Conservation (phyloP, 257 asterid genomes). For the Solanum rostratum region DNA sequence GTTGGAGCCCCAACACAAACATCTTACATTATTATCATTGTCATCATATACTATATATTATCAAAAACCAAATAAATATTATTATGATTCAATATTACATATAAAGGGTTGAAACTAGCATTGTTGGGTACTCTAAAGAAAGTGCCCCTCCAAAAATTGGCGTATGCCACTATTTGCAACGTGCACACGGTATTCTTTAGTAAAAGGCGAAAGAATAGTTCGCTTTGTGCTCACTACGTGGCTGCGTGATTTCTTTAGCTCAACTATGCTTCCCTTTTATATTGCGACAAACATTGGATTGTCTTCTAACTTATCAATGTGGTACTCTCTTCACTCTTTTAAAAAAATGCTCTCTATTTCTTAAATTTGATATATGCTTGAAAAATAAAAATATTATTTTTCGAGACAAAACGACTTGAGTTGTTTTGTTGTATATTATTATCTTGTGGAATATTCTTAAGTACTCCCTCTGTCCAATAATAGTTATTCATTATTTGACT, state of each 20-base stretch:
- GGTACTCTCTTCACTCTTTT: not conserved
- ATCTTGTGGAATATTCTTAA: too few species aligned
- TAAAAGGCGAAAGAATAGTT: not conserved
- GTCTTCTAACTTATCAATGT: not conserved
- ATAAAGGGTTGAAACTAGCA: not conserved
- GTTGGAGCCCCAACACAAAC: too few species aligned
- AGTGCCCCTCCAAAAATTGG: not conserved
- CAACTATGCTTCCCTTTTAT: not conserved
- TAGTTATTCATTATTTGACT: too few species aligned
- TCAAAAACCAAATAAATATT: too few species aligned
- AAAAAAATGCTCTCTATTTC: not conserved
- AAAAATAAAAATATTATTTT: not conserved
- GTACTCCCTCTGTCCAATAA: too few species aligned
- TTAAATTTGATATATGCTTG: not conserved
- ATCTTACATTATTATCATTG: too few species aligned
- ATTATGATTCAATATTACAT: too few species aligned
- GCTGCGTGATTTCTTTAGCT: accelerated
- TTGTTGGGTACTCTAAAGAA: not conserved
- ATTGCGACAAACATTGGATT: not conserved
- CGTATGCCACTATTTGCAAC: not conserved
- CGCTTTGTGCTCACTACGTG: not conserved
- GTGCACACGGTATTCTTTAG: not conserved
- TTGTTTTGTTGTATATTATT: too few species aligned
- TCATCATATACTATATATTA: too few species aligned
- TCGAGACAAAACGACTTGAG: too few species aligned